Evolutionary conservation across 805 yeast genomes (phyloP), one percentile per base, ranked within the genome.

Genomic region (Candida montana): DNA sequence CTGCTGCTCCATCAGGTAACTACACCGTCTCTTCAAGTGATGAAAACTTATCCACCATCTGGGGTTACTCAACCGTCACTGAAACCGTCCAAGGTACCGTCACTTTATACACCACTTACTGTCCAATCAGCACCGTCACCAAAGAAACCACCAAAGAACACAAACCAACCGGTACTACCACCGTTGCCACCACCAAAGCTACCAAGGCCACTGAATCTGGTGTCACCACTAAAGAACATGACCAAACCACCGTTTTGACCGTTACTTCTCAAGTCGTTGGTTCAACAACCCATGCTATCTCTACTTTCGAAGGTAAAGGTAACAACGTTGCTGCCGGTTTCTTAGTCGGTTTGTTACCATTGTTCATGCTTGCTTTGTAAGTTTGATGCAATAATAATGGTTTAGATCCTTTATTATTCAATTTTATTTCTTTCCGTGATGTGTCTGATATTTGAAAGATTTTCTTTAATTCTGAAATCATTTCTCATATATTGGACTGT

Each of bases 21-120:
- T 26, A 8, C 9, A 26, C 29, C n/a, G 12, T 13, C 26, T 17
- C 38, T 20, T 31, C 31, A 28, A 28, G 24, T 23, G 33, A 30
- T 18, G 29, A 27, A 5, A 29, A 24, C 4, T 29, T 19, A 31
- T 30, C 40, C 20, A 37, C 40, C 31, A 23, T 37, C 24, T 35
- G 40, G 40, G 40, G 40, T 17, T 31, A 17, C 31, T 31, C 40
- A 10, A 37, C 40, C 26, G 35, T 37, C 32, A 37, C 35, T 12
- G 30, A 17, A 3, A 37, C 40, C 12, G 13, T 37, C 21, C 8
- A 21, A 10, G 37, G 37, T 28, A 18, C 23, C 5, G 37, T 33
- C 18, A 39, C 41, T 15, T 15, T 24, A 6, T 39, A 33, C 33
- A 17, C 18, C 19, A 39, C 41, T 17, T 39, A 39, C 37, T 39